phyloP scores from a whole-genome alignment of 768 basidiomycete genomes.

The Hebeloma cylindrosporum region DNA sequence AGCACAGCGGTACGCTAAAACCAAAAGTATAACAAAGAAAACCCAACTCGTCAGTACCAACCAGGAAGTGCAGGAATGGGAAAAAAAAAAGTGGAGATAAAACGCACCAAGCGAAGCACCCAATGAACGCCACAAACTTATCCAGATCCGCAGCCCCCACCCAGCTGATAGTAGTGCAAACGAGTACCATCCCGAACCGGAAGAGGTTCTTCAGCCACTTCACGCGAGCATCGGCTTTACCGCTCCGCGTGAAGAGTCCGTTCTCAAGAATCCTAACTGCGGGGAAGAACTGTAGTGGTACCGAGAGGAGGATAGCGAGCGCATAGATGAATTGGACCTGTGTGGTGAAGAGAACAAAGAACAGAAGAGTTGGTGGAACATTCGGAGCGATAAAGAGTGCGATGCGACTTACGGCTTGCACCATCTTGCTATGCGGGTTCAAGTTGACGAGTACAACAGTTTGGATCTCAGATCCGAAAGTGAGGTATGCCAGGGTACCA shows the following conservation, averaged over 20 bases:
- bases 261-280: constrained; percentile 98
- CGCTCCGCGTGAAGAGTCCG: constrained; percentile 84
- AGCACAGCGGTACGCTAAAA: constrained; percentile 85
- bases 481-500: constrained; percentile 81
- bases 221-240: constrained; percentile 75
- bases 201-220: constrained; percentile 98
- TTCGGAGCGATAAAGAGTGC: constrained; percentile 6
- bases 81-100: constrained; percentile 4
- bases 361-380: background rate
- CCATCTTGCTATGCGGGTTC: constrained; percentile 77
- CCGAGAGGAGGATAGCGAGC: constrained; percentile 89
- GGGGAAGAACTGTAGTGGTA: constrained; percentile 96
- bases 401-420: constrained; percentile 69
- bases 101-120: constrained; percentile 89
- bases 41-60: background rate
- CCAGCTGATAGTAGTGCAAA: constrained; percentile 83
- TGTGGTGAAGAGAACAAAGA: background rate
- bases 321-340: constrained; percentile 86
- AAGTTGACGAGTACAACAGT: constrained; percentile 96
- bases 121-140: constrained; percentile 93
- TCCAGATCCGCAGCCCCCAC: constrained; percentile 86
- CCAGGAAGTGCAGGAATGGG: background rate
- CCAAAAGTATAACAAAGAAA: background rate
- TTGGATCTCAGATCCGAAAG: constrained; percentile 85
- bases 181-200: constrained; percentile 69